Conservation (phyloP, 164 flowering plant species). For the Piper betle region DNA sequence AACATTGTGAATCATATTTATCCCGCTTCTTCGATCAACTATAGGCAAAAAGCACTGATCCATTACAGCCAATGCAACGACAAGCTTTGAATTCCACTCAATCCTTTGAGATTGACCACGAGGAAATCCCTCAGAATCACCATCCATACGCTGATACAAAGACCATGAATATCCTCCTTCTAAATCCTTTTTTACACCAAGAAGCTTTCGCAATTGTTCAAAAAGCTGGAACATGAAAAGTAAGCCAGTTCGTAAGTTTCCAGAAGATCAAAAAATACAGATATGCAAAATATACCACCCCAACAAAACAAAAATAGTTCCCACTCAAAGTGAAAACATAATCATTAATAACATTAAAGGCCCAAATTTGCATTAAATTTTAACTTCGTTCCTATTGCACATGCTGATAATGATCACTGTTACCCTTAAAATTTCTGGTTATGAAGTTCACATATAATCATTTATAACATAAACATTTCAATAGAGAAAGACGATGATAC, state of each 20-base stretch:
- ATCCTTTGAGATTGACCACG: constrained; percentile 40
- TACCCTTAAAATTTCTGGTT: no score
- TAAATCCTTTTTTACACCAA: constrained; percentile 76
- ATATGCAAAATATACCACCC: neutral
- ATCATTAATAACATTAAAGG: neutral
- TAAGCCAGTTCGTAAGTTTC: neutral
- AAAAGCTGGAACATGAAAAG: constrained; percentile 36
- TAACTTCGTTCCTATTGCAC: no score
- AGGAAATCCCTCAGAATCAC: constrained; percentile 26
- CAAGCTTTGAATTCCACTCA: constrained; percentile 87
- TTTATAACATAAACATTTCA: no score
- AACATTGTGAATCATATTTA: constrained; percentile 67
- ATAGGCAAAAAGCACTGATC: constrained; percentile 95
- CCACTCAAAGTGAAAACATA: neutral
- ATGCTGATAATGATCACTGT: no score
- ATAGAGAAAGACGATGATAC: no score
- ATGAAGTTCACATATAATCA: no score
- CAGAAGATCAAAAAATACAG: neutral
- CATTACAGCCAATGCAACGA: constrained; percentile 79
- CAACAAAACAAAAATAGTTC: no score
- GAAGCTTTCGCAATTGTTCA: constrained; percentile 50
- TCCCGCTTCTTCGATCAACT: constrained; percentile 67
- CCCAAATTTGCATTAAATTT: neutral
- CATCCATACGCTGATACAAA: constrained; percentile 50
- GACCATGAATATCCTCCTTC: constrained; percentile 91